Evolutionary conservation across 2,329 filamentous ascomycete genomes (phyloP).

Genomic region (Colletotrichum sidae): DNA sequence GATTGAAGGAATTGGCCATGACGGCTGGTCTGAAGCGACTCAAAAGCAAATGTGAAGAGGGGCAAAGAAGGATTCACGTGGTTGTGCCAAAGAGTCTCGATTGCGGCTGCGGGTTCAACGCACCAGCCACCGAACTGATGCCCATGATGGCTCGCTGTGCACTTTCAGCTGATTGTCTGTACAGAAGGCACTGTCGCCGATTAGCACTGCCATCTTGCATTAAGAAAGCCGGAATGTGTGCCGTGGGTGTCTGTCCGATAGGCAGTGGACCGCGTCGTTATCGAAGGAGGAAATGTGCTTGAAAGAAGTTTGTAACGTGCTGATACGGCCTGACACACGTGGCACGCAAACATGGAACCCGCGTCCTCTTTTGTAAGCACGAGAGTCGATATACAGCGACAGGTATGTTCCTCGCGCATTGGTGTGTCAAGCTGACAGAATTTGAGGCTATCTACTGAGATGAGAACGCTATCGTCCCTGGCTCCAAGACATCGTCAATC

Average conservation of each 20-base stretch:
- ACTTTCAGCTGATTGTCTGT: slow-evolving; percentile 3
- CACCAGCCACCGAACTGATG: not conserved
- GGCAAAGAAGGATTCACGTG: not conserved
- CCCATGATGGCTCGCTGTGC: slow-evolving; percentile 11
- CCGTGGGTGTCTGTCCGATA: not conserved
- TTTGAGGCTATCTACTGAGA: too few species aligned
- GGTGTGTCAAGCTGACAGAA: too few species aligned
- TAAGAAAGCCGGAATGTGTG: not conserved
- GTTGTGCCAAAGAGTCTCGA: slow-evolving; percentile 10
- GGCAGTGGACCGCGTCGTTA: not conserved
- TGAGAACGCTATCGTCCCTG: too few species aligned
- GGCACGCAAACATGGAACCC: not conserved
- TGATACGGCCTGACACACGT: slow-evolving; percentile 1
- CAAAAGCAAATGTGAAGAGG: not conserved
- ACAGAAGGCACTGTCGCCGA: slow-evolving; percentile 3
- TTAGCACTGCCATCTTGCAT: slow-evolving; percentile 13
- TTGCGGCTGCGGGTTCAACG: slow-evolving; percentile 6
- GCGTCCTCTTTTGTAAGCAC: too few species aligned
- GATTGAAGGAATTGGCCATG: slow-evolving; percentile 1
- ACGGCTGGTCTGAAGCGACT: slow-evolving; percentile 8
- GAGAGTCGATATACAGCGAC: too few species aligned
- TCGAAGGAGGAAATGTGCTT: slow-evolving; percentile 7
- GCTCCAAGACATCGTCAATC: too few species aligned
- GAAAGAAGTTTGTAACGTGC: slow-evolving; percentile 1
- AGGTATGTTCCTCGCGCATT: too few species aligned